Base-by-base conservation (phyloP, 169 alveolate genomes). In the Cystoisospora suis region DNA sequence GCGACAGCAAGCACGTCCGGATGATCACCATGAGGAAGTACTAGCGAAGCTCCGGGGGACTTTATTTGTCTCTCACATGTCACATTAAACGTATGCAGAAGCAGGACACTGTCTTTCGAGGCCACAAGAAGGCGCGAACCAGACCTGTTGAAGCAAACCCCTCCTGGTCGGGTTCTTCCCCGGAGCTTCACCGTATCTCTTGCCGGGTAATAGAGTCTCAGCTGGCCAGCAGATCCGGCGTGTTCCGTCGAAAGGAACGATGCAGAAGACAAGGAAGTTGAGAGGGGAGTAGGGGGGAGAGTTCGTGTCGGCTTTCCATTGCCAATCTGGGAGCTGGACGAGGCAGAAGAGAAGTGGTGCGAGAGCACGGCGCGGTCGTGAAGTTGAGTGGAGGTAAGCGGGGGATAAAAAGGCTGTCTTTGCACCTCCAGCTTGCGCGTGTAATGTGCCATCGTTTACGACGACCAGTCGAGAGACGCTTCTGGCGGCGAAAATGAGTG, bases 1-100 rank as follows among this genome's bases (percentile, higher is more conserved):
- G 83, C 83, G 83, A 72, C 29, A 2, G 83, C 83, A 53, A 72
- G 40, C 58, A 72, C 56, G 83, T 72, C 83, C 9, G 83, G 83
- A 38, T 72, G 83, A 27, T 17, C 20, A 53, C 27, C 27, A 34
- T 72, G 83, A 38, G 83, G 53, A 29, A 72, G 56, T 29, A 72
- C 83, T n/a, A 72, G 47, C 38, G 83, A 6, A 38, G 32, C 83
- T 34, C 83, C 83, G 58, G 83, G 83, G 53, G 58, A 72, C 58
- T 3, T 34, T 23, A 72, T 38, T 6, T 40, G 56, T 6, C 32
- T 72, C 27, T 72, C 83, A 72, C 40, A 40, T 29, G 45, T 56
- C 36, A 72, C 29, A 38, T 38, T 40, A 38, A 9, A 34, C 34
- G 83, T 29, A 53, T 72, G 47, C 58, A 72, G 83, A 6, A 72